These are phyloP conservation scores for Xylaria flabelliformis DNA, from an alignment of 495 filamentous ascomycete genomes.

Conservation along the genomic window DNA sequence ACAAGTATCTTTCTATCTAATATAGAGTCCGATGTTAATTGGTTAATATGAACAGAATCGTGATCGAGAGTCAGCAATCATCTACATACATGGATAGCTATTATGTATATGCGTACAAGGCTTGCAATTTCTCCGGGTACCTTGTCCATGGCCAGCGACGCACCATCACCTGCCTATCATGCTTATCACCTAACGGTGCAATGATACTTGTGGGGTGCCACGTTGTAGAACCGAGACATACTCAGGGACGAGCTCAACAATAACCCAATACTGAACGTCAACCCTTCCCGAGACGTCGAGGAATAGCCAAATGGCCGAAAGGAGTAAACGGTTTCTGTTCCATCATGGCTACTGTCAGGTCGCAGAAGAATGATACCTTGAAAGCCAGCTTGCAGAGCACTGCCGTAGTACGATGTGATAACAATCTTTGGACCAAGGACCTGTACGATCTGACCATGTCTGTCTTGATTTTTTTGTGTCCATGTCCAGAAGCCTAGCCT, in stretches of 20 bases:
- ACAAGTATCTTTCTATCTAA: neutral
- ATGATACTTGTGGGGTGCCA: constrained; percentile 23
- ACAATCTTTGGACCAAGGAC: neutral
- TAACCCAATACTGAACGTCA: neutral
- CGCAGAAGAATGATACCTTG: neutral
- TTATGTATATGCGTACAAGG: constrained; percentile 1
- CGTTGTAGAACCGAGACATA: constrained; percentile 24
- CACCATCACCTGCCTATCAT: constrained; percentile 16
- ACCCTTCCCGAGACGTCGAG: neutral
- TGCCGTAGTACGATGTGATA: constrained; percentile 3
- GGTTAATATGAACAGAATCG: neutral
- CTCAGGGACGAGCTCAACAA: constrained; percentile 22
- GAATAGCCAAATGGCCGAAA: neutral
- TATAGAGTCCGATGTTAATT: neutral
- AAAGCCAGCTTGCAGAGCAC: neutral
- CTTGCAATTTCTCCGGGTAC: constrained; percentile 25
- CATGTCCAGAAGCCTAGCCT: neutral
- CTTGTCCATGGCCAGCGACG: constrained; percentile 22
- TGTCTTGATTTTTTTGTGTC: neutral
- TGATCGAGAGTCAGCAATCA: neutral
- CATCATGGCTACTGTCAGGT: neutral
- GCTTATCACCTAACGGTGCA: neutral
- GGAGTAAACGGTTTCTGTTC: neutral
- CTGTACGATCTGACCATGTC: constrained; percentile 8
- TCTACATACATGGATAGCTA: constrained; percentile 4